A percentile compares a stretch with the other conserved stretches of the same genome.
These are phyloP conservation scores for Asterochloris sp. DNA, from an alignment of 139 green algal genomes.

Conservation along the genomic window DNA sequence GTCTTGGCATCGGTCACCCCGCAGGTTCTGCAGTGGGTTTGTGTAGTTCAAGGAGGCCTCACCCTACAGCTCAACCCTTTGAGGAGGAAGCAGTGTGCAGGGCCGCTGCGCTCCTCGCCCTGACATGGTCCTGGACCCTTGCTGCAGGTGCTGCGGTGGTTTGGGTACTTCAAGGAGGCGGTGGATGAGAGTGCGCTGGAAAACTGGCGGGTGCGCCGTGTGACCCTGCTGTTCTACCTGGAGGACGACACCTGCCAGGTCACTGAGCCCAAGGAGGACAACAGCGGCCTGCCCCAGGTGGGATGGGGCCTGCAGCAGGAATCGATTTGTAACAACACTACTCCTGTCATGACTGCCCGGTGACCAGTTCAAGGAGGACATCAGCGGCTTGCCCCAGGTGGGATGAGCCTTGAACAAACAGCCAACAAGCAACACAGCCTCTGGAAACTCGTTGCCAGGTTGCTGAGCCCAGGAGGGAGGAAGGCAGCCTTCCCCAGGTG, in stretches of 20 bases:
- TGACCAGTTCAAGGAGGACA: no score
- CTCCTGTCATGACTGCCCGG: no score
- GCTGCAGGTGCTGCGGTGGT: conserved; percentile 89
- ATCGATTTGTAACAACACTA: no score
- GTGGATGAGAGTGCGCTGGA: conserved; percentile 67
- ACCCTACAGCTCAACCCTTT: background rate
- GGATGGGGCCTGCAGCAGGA: no score
- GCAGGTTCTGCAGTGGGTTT: background rate
- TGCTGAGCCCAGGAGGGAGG: conserved; percentile 78
- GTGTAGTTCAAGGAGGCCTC: background rate
- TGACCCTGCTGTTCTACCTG: conserved; percentile 86
- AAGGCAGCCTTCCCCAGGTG: conserved; percentile 81
- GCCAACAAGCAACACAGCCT: no score
- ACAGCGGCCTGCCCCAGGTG: conserved; percentile 82
- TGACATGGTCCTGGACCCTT: background rate
- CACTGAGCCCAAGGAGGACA: conserved; percentile 79
- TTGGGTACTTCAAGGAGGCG: conserved; percentile 84
- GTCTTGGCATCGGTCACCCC: background rate
- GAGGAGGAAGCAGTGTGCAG: background rate
- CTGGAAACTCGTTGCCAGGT: conserved; percentile 56
- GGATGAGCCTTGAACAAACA: no score
- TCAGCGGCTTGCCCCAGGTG: no score
- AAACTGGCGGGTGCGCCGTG: conserved; percentile 73
- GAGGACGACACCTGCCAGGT: conserved; percentile 88
- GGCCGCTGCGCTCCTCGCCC: background rate